A percentile compares a stretch with the other conserved stretches of the same genome.
Evolutionary conservation across 345 rosid genomes (phyloP).

Genomic region (Sonneratia alba): DNA sequence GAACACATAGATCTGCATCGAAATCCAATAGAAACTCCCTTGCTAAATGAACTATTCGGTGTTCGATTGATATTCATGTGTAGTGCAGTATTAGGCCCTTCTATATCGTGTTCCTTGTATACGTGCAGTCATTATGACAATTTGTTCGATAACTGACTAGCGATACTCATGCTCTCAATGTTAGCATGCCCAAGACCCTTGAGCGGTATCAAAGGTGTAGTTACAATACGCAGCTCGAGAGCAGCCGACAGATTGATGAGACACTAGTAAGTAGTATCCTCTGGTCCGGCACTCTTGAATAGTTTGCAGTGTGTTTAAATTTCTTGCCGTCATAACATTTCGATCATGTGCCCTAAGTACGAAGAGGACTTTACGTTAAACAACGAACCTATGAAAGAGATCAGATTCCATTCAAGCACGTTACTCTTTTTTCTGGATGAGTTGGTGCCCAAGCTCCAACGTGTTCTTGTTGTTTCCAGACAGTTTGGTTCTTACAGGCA

Average conservation of each 20-base stretch:
- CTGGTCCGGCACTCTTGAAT: neutral
- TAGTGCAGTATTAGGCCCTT: too few relatives aligned
- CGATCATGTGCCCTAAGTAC: too few relatives aligned
- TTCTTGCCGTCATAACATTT: neutral
- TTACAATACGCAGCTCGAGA: conserved; percentile 26
- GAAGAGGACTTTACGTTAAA: too few relatives aligned
- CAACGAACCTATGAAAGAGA: too few relatives aligned
- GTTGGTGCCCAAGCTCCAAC: neutral
- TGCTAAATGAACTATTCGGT: too few relatives aligned
- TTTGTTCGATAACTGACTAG: neutral
- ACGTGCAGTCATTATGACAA: neutral
- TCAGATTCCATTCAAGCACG: too few relatives aligned
- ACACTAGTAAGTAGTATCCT: conserved; percentile 23
- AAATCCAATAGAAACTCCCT: too few relatives aligned
- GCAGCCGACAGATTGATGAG: conserved; percentile 20
- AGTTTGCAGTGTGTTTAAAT: neutral
- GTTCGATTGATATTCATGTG: too few relatives aligned
- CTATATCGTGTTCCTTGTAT: neutral
- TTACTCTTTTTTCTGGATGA: neutral
- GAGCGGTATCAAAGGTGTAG: conserved; percentile 44
- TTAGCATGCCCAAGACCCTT: conserved; percentile 41
- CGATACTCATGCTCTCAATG: neutral
- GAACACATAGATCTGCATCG: too few relatives aligned
- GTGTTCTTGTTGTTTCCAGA: neutral
- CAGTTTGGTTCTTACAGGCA: neutral